These are phyloP conservation scores for Aspergillus ellipticus DNA, from an alignment of 495 filamentous ascomycete genomes.

Conservation along the genomic window DNA sequence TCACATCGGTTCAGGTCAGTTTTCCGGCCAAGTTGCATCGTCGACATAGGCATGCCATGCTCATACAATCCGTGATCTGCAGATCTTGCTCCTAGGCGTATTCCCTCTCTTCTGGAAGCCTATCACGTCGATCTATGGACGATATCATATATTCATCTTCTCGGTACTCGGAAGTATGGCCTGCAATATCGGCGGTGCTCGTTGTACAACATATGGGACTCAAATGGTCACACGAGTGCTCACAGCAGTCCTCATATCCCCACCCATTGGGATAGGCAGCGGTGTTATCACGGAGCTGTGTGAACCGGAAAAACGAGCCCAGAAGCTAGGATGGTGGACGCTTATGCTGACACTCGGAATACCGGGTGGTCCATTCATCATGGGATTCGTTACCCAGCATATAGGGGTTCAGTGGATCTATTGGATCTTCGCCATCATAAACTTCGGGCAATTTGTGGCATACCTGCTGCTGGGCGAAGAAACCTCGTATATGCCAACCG, in stretches of 20 bases:
- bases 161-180: conserved; percentile 31
- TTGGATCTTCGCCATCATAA: conserved; percentile 35
- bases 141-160: conserved; percentile 27
- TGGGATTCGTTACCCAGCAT: conserved; percentile 32
- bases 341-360: conserved; percentile 31
- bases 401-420: conserved; percentile 31
- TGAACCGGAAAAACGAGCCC: conserved; percentile 24
- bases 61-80: not conserved
- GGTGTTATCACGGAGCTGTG: conserved; percentile 30
- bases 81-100: conserved; percentile 32
- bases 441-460: conserved; percentile 24
- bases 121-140: conserved; percentile 27
- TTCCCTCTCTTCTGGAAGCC: conserved; percentile 31
- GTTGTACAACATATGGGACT: conserved; percentile 25
- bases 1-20: conserved; percentile 28
- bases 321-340: conserved; percentile 33
- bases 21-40: not conserved
- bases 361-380: conserved; percentile 28
- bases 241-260: conserved; percentile 29
- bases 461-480: conserved; percentile 27
- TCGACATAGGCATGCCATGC: not conserved
- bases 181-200: conserved; percentile 33
- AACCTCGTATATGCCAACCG: conserved; percentile 19
- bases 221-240: conserved; percentile 29
- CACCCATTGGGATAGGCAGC: conserved; percentile 32